A percentile compares a stretch with the other conserved stretches of the same genome.
These are phyloP conservation scores for Cryptococcus sp. DNA, from an alignment of 1,284 basidiomycete genomes.

Conservation along the genomic window DNA sequence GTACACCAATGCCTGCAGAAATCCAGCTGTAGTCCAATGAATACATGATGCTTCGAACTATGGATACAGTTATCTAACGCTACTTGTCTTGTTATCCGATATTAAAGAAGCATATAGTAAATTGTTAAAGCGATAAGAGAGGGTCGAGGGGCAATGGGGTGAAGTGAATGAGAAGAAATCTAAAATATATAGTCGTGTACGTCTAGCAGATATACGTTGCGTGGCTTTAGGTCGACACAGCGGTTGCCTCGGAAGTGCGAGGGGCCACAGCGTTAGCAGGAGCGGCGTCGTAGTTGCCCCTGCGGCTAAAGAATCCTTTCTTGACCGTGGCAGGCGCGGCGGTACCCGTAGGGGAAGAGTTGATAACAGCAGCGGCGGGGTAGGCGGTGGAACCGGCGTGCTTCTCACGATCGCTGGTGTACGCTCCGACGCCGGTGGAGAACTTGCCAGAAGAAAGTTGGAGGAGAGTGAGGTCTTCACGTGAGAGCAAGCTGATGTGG, in stretches of 20 bases:
- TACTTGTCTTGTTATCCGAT: background rate
- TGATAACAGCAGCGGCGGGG: conserved; percentile 2
- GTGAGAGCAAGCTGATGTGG: conserved; percentile 31
- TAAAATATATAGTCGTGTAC: background rate
- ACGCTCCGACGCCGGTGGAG: conserved; percentile 20
- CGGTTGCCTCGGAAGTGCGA: conserved; percentile 21
- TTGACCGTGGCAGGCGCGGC: conserved; percentile 14
- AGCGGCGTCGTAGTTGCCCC: conserved; percentile 30
- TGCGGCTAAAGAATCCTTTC: conserved; percentile 31
- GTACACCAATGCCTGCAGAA: conserved; percentile 39
- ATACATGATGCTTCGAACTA: background rate
- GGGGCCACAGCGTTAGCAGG: conserved; percentile 8
- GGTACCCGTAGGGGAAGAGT: background rate
- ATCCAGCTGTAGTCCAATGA: conserved; percentile 29
- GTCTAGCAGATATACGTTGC: background rate
- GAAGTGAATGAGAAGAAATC: no score
- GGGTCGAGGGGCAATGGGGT: no score
- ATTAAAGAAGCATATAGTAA: no score
- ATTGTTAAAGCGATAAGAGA: no score
- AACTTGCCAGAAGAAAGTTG: conserved; percentile 43
- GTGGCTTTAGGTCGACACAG: conserved; percentile 7
- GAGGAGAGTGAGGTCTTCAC: conserved; percentile 39
- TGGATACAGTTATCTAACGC: background rate
- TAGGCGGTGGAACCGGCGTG: conserved; percentile 8
- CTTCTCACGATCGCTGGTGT: conserved; percentile 29